Evolutionary conservation across 306 rosid species (phyloP).

Genomic region (Fragaria nilgerrensis): DNA sequence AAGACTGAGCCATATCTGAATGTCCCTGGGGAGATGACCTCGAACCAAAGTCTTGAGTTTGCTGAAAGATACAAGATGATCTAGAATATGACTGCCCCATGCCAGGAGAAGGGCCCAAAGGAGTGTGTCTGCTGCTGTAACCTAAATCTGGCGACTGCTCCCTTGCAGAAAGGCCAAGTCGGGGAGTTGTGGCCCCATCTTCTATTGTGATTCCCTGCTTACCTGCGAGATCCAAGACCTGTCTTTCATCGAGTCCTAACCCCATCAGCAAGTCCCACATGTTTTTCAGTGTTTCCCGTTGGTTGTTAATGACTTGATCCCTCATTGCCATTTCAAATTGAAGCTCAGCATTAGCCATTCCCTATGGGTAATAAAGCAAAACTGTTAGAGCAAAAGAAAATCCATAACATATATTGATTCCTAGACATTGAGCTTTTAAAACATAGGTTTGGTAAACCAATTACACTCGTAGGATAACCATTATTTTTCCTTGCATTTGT

Average conservation of each 20-base stretch:
- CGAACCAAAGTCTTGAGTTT: conserved; percentile 25
- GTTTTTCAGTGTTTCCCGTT: conserved; percentile 47
- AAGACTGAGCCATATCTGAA: conserved; percentile 23
- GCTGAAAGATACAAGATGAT: conserved; percentile 38
- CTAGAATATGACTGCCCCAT: conserved; percentile 26
- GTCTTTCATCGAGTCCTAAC: conserved; percentile 52
- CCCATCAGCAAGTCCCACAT: conserved; percentile 60
- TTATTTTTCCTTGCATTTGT: no score
- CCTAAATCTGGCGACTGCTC: conserved; percentile 31
- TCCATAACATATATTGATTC: neutral
- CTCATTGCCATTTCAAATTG: conserved; percentile 68
- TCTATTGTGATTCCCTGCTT: conserved; percentile 55
- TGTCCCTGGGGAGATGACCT: conserved; percentile 22
- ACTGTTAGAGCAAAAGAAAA: conserved; percentile 5
- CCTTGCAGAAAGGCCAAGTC: conserved; percentile 33
- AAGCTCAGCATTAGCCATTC: conserved; percentile 62
- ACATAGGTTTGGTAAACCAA: neutral
- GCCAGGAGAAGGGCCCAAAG: conserved; percentile 20
- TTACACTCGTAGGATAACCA: no score
- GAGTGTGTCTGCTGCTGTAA: conserved; percentile 26
- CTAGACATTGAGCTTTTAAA: neutral
- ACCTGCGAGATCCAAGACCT: conserved; percentile 47
- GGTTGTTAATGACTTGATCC: conserved; percentile 62
- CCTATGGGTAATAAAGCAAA: conserved; percentile 25
- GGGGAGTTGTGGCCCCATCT: conserved; percentile 40